A percentile compares a stretch with the other conserved stretches of the same genome.
These are phyloP conservation scores for Aotearoamyces nothofagi DNA, from an alignment of 2,329 filamentous ascomycete species.

Conservation along the genomic window DNA sequence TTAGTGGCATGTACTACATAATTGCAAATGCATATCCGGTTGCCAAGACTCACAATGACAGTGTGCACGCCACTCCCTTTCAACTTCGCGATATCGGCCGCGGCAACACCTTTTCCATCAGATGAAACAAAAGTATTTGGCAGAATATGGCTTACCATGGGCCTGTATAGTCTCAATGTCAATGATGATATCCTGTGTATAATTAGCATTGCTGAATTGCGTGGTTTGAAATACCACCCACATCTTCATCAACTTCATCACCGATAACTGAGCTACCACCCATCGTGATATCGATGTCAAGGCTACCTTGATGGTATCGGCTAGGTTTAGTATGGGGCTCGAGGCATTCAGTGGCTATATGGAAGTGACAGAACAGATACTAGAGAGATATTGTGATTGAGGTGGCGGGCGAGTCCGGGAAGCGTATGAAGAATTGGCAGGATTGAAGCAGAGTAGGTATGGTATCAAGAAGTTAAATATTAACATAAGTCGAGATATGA, in stretches of 20 bases:
- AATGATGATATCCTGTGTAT: constrained; percentile 28
- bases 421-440: too few relatives aligned
- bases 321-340: too few relatives aligned
- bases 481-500: too few relatives aligned
- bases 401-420: too few relatives aligned
- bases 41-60: constrained; percentile 33
- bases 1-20: background rate
- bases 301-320: too few relatives aligned
- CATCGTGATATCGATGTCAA: background rate
- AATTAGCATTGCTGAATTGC: background rate
- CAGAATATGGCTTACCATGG: too few relatives aligned
- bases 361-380: too few relatives aligned
- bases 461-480: too few relatives aligned
- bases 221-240: background rate
- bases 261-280: too few relatives aligned
- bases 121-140: constrained; percentile 6
- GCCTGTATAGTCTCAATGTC: constrained; percentile 52
- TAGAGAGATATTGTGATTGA: too few relatives aligned
- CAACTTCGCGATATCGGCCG: constrained; percentile 49
- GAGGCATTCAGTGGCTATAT: too few relatives aligned
- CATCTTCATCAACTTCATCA: constrained; percentile 5
- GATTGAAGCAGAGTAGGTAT: too few relatives aligned
- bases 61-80: constrained; percentile 48
- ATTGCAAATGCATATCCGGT: background rate
- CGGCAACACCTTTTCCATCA: constrained; percentile 44